These are phyloP conservation scores for Penicillium nordicum DNA, from an alignment of 2,329 filamentous ascomycete genomes.

Conservation along the genomic window DNA sequence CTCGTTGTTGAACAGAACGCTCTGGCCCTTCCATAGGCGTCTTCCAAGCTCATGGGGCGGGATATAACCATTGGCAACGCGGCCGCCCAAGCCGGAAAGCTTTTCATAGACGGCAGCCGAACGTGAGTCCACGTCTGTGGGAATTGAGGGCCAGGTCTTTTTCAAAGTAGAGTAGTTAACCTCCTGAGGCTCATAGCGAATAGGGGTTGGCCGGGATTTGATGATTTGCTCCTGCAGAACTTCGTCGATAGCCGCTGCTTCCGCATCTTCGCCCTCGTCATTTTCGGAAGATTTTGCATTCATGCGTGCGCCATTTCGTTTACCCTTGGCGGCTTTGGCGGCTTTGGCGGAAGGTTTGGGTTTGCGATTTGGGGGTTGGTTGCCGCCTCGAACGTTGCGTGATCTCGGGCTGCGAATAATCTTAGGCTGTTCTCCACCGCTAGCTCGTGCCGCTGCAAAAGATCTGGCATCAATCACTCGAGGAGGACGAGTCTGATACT, in stretches of 20 bases:
- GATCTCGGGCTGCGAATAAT: conserved; percentile 32
- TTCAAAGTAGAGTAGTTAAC: conserved; percentile 32
- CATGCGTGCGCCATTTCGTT: conserved; percentile 10
- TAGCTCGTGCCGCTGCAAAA: conserved; percentile 30
- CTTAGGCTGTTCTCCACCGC: conserved; percentile 26
- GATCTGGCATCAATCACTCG: conserved; percentile 38
- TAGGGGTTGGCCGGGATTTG: conserved; percentile 29
- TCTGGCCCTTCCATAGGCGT: conserved; percentile 37
- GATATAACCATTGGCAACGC: conserved; percentile 35
- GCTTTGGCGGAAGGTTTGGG: conserved; percentile 12
- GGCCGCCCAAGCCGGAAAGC: conserved; percentile 34
- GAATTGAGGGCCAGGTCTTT: conserved; percentile 41
- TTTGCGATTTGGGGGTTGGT: conserved; percentile 20
- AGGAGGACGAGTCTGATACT: conserved; percentile 23
- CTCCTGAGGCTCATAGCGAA: conserved; percentile 35
- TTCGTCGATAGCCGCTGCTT: conserved; percentile 27
- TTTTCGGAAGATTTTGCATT: conserved; percentile 15
- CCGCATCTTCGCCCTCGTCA: conserved; percentile 24
- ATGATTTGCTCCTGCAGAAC: conserved; percentile 31
- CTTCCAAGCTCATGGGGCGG: conserved; percentile 37
- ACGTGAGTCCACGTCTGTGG: conserved; percentile 28
- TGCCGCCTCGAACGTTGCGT: conserved; percentile 21
- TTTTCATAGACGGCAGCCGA: conserved; percentile 35
- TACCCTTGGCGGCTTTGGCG: conserved; percentile 14
- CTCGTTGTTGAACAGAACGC: conserved; percentile 37